Conservation (phyloP, 2,329 filamentous ascomycete genomes). For the Aspergillus pseudotamarii region DNA sequence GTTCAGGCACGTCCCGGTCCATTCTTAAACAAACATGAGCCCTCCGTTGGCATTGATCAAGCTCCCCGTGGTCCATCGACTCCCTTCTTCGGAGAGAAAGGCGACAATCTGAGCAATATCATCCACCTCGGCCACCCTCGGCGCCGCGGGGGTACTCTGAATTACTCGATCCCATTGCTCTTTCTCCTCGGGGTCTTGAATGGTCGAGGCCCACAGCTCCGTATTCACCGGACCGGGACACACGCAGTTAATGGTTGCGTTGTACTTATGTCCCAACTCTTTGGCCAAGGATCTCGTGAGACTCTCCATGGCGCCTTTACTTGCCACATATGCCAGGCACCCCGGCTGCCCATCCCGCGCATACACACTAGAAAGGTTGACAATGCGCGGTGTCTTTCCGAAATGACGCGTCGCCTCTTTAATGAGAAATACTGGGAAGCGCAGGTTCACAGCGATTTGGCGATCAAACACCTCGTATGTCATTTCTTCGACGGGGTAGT, state of each 20-base stretch:
- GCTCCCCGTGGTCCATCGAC: not conserved
- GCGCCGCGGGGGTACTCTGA: not conserved
- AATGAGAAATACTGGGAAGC: not conserved
- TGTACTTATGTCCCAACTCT: not conserved
- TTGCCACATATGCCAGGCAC: not conserved
- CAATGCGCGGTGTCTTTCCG: not conserved
- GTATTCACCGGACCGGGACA: not conserved
- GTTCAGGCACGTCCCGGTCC: not conserved
- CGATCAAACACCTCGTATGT: not conserved
- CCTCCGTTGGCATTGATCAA: not conserved
- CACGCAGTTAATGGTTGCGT: not conserved
- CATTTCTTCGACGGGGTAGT: conserved; percentile 7
- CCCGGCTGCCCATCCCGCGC: not conserved
- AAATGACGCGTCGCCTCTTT: not conserved
- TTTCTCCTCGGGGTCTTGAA: not conserved
- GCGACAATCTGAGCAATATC: not conserved
- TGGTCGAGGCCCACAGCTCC: not conserved
- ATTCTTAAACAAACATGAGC: not conserved
- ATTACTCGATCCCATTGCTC: not conserved
- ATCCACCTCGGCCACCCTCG: not conserved
- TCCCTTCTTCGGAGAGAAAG: not conserved
- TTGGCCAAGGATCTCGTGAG: not conserved
- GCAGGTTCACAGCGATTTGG: not conserved
- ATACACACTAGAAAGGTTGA: not conserved
- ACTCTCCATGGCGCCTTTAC: not conserved